These are phyloP conservation scores for Aristolochia californica DNA, from an alignment of 164 flowering plant genomes.

Conservation along the genomic window DNA sequence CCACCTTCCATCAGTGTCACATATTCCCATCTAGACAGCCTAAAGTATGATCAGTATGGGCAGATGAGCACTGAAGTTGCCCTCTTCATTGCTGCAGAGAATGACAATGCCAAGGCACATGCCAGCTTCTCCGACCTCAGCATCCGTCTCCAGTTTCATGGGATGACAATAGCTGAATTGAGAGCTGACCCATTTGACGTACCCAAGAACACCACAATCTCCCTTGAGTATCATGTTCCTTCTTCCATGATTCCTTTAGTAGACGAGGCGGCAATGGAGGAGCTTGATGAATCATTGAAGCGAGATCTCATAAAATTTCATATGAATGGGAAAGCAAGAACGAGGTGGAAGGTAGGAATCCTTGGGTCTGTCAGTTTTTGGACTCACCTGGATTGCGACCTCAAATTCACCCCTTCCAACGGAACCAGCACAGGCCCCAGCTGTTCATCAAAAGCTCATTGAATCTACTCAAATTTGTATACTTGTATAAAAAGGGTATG, in stretches of 20 bases:
- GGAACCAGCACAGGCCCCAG: constrained; percentile 20
- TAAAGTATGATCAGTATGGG: constrained; percentile 30
- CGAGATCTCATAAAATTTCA: constrained; percentile 25
- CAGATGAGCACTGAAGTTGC: constrained; percentile 30
- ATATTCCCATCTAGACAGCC: constrained; percentile 36
- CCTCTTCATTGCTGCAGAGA: constrained; percentile 38
- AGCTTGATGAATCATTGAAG: constrained; percentile 27
- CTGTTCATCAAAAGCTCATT: constrained; percentile 44
- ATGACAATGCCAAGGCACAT: constrained; percentile 52
- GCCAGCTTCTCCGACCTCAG: constrained; percentile 43
- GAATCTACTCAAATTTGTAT: constrained; percentile 1
- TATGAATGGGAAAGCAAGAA: constrained; percentile 37
- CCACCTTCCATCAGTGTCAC: constrained; percentile 42
- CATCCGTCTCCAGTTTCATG: constrained; percentile 28
- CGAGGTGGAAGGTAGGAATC: constrained; percentile 55
- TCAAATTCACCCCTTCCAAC: constrained; percentile 32
- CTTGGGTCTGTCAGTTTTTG: constrained; percentile 52
- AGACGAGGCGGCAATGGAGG: constrained; percentile 18
- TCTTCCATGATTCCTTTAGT: constrained; percentile 40
- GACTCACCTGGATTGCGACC: constrained; percentile 41
- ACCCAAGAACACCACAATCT: constrained; percentile 27
- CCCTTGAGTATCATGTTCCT: constrained; percentile 23
- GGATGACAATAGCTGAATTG: constrained; percentile 34
- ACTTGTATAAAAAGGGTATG: too few species aligned
- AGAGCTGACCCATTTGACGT: constrained; percentile 39